phyloP scores from a whole-genome alignment of 352 stramenopile species.

The Phytopythium ostracodes region DNA sequence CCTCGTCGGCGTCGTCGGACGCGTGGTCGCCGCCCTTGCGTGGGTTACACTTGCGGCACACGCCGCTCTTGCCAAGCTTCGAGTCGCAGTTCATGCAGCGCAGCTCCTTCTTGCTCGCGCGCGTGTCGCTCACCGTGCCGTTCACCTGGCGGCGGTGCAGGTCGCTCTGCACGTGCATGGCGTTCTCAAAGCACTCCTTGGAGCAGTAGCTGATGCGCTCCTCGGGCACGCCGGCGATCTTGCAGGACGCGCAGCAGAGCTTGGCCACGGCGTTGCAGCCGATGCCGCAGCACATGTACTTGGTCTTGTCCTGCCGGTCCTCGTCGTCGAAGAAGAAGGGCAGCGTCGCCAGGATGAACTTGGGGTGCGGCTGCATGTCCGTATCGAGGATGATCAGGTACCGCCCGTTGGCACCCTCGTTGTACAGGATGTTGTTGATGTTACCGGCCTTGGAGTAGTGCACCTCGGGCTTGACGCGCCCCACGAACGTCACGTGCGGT shows the following conservation, averaged over 20 bases:
- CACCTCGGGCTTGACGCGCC: constrained; percentile 70
- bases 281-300: constrained; percentile 72
- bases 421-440: constrained; percentile 87
- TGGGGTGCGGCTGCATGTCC: constrained; percentile 80
- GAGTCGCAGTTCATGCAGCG: constrained; percentile 70
- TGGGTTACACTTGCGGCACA: constrained; percentile 74
- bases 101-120: constrained; percentile 63
- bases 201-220: constrained; percentile 85
- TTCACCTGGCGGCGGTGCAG: constrained; percentile 83
- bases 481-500: constrained; percentile 72
- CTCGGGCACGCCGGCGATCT: constrained; percentile 80
- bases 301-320: constrained; percentile 67
- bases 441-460: constrained; percentile 88
- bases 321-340: constrained; percentile 83
- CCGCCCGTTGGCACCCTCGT: constrained; percentile 73
- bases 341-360: constrained; percentile 70
- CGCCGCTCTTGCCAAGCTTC: constrained; percentile 65
- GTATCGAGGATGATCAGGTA: constrained; percentile 83
- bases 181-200: constrained; percentile 85
- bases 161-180: constrained; percentile 72
- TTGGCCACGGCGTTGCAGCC: constrained; percentile 77
- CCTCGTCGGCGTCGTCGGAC: constrained; percentile 29
- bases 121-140: constrained; percentile 69
- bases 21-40: constrained; percentile 19
- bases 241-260: constrained; percentile 79